A percentile compares a stretch with the other conserved stretches of the same genome.
Evolutionary conservation across 768 basidiomycete genomes (phyloP).

Genomic region (Leccinellum albellum): DNA sequence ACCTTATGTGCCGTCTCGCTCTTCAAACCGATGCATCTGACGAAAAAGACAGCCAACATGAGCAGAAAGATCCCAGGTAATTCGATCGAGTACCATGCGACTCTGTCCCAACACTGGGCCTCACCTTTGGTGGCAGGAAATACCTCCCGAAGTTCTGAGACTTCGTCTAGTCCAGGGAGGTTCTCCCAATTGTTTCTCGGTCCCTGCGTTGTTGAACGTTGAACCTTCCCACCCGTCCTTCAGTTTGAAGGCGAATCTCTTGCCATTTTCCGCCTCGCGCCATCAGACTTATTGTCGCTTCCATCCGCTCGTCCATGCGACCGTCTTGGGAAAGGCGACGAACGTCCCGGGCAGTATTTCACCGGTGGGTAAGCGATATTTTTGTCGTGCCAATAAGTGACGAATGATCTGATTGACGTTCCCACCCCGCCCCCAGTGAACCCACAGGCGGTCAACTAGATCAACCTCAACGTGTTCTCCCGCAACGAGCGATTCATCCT

Average conservation of each 20-base stretch:
- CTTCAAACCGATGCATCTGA: conserved; percentile 88
- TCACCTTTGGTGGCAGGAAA: too few relatives aligned
- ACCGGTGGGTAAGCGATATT: conserved; percentile 39
- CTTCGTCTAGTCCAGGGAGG: too few relatives aligned
- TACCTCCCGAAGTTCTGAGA: too few relatives aligned
- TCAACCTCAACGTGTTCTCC: conserved; percentile 60
- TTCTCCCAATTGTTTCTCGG: too few relatives aligned
- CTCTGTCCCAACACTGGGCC: too few relatives aligned
- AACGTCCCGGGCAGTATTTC: conserved; percentile 57
- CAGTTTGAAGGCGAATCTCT: conserved; percentile 46
- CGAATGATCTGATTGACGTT: neutral
- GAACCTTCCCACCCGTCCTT: conserved; percentile 38
- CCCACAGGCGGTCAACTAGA: conserved; percentile 73
- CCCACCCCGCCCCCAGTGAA: conserved; percentile 60
- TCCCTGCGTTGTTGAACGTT: conserved; percentile 54
- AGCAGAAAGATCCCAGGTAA: too few relatives aligned
- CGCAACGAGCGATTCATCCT: conserved; percentile 58
- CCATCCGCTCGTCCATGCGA: conserved; percentile 64
- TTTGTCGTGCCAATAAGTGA: neutral
- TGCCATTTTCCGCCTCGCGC: conserved; percentile 74
- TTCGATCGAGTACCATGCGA: too few relatives aligned
- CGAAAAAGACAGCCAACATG: conserved; percentile 99
- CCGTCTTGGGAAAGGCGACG: conserved; percentile 36
- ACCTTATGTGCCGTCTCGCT: conserved; percentile 95
- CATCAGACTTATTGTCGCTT: conserved; percentile 81